Evolutionary conservation across 2,329 filamentous ascomycete genomes (phyloP), one percentile per base, ranked within the genome.

Genomic region (Fusarium tjaetaba): DNA sequence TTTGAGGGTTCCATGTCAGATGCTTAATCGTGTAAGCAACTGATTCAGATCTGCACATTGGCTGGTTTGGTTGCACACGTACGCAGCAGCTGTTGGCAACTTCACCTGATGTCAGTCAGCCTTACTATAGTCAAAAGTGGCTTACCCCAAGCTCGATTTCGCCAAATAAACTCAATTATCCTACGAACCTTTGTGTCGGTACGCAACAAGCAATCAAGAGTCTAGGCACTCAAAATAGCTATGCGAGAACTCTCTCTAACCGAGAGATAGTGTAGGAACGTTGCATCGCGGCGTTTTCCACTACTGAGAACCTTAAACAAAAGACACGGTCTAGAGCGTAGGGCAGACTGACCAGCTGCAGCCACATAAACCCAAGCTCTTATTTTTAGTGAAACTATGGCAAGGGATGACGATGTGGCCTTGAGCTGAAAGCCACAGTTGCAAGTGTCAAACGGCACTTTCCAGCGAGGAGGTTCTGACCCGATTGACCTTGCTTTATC

Each of bases 261-360:
- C 36, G 41, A 65, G 39, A 43, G 64, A 46, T 70, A 65, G 51
- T 34, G 59, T 48, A 36, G 67, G n/a, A 70, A 70, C 67, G 67
- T 70, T 70, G 67, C 67, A 70, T 70, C 41, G 16, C 66, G 65
- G 66, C 46, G 34, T 60, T 32, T 59, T 43, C 46, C 67, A 65
- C 32, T 48, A 34, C 49, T 45, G 20, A 61, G 20, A 68, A 68
- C 63, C 48, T 43, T 62, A 62, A 62, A 42, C n/a, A 61, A 45
- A 28, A 43, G 46, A 16, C 59, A 34, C 28, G 64, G 46, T 53
- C 63, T 68, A 67, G 56, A 60, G 24, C 36, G 28, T 11, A 36
- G 38, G 39, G 36, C 32, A 30, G 62, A 53, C 65, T 63, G n/a
- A 66, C 16, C 18, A 59, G 52, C 52, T 45, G 61, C 52, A 70